Evolutionary conservation across 441 rosid species (phyloP), one percentile per base, ranked within the genome.

Genomic region (Adansonia gregorii): DNA sequence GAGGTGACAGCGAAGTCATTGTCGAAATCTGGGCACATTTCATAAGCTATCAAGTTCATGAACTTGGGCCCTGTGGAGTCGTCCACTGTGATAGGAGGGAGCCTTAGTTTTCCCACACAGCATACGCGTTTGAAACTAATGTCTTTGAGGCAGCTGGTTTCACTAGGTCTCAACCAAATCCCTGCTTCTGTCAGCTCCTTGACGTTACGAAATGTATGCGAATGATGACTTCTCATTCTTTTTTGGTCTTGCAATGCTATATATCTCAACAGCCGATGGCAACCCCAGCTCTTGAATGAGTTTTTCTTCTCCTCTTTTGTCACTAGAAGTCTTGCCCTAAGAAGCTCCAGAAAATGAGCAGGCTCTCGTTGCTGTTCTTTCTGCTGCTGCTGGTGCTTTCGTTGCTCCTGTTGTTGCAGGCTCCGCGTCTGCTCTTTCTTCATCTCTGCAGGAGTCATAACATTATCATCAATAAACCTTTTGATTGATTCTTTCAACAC

Each of bases 11-110:
- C n/a, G 0, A 72, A 49, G 17, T 66, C 59, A 5, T 76, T 74
- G 3, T 8, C 3, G 9, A 19, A 45, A 43, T 65, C 63, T 1
- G 80, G 80, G 43, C 78, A 71, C 75, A 51, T 69, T 41, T 83
- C 83, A 15, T 67, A 81, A 11, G 86, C 80, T 24, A 81, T 60
- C 78, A 82, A 41, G 78, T 84, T 84, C 48, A 79, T 41, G 20
- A 84, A 45, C 49, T 11, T 78, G 43, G 85, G 54, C 35, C 8
- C 72, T 12, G 85, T 82, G 27, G 78, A 64, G 74, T 79, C 83
- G 27, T 78, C 82, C 0, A 84, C n/a, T 0, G 2, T 51, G 4
- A 84, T 48, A 0, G 27, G 14, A 1, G 83, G 81, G 0, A 84
- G 78, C 15, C 0, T 20, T 6, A 84, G 65, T 4, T 24, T 59